Evolutionary conservation across 2,329 filamentous ascomycete genomes (phyloP), one percentile per base, ranked within the genome.

Genomic region (Aspergillus sergii): DNA sequence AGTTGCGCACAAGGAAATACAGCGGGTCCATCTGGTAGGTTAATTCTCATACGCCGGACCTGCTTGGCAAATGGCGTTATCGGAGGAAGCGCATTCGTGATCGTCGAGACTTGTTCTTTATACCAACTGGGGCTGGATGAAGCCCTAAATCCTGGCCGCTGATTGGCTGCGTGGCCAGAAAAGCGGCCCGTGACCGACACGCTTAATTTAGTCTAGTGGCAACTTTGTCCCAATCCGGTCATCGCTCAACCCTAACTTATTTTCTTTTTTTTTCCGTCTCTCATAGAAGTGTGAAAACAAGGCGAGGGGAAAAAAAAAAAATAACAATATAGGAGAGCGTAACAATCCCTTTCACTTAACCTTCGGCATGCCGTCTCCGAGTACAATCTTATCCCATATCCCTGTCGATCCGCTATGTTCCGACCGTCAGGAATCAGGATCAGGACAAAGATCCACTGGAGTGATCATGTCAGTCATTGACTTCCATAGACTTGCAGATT

Each of bases 31-130:
- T 26, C 28, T 45, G 39, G 21, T 28, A 28, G 41, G 50, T 23
- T 36, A 8, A 1, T 7, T 5, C 28, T 54, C 50, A 32, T 8
- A 19, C 30, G 11, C 26, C 19, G 50, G 32, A 16, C 36, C 19
- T 16, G 16, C 50, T 39, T 60, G 43, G 53, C 39, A 21, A 28
- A 60, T 60, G 59, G 51, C 51, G 59, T 60, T 60, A 60, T 60
- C 51, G 34, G 50, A 36, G 28, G 12, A 57, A 45, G 36, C n/a
- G 45, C 45, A 57, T 50, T 60, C 59, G 59, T 46, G 41, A 57
- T 60, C 28, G 26, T 32, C 50, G 32, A 53, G 21, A n/a, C 19
- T 53, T 32, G n/a, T 28, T 34, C 12, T 36, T 5, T 36, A 36
- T 36, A 36, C 12, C 2, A 12, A 36, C 34, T 36, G 9, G 8